Evolutionary conservation across 305 asterid genomes (phyloP).

Genomic region (Solanum hybrid): DNA sequence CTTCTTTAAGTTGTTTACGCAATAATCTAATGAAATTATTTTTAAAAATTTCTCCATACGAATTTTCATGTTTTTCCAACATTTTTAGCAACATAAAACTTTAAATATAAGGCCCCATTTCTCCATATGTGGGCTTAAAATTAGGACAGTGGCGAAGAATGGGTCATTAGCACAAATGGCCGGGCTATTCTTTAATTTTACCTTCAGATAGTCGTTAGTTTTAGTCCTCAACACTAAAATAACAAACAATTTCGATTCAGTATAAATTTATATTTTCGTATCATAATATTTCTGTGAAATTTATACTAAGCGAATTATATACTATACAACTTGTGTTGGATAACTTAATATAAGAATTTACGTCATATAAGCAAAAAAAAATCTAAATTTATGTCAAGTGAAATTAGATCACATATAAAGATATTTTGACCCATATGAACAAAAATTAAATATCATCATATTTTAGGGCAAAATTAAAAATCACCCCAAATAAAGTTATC

Average conservation of each 20-base stretch:
- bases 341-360: no score
- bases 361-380: not conserved
- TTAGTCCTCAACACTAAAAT: not conserved
- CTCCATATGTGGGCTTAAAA: not conserved
- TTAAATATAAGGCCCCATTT: not conserved
- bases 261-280: no score
- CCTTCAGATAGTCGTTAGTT: not conserved
- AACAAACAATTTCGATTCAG: no score
- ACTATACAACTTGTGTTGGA: no score
- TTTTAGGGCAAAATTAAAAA: no score
- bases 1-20: not conserved
- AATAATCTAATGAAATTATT: no score
- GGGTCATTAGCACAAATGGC: not conserved
- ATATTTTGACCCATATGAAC: not conserved
- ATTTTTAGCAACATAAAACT: not conserved
- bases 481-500: not conserved
- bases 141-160: not conserved
- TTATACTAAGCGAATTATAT: not conserved
- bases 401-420: no score
- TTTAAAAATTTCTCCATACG: not conserved
- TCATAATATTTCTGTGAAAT: no score
- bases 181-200: not conserved
- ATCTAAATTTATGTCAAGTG: not conserved
- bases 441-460: not conserved
- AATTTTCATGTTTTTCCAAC: no score